Evolutionary conservation across 2,329 filamentous ascomycete genomes (phyloP), one percentile per base, ranked within the genome.

Genomic region (Coleophoma cylindrospora): DNA sequence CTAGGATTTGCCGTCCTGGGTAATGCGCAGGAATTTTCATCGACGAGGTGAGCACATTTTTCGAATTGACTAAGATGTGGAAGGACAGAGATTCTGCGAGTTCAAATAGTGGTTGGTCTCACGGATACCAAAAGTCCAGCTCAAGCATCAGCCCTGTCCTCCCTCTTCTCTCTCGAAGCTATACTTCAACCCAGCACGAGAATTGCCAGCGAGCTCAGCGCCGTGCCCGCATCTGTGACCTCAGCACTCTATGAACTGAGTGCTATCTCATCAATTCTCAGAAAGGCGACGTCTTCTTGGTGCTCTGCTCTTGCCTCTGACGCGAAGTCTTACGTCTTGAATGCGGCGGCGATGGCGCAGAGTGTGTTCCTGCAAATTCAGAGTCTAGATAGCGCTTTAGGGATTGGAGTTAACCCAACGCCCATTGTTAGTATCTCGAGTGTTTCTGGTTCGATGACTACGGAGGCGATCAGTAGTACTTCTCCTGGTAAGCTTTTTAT

Each of bases 291-390:
- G 17, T 47, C 45, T 9, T 43, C 27, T 6, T 55, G 54, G 51
- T 53, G 41, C 34, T 47, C 38, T 11, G 22, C 40, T 12, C 49
- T 55, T 11, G 32, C 54, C 13, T 12, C 51, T 6, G 54, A 51
- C 19, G 54, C 47, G 7, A 40, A 51, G 44, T 14, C 36, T 8
- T 55, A 47, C 12, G 3, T 53, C 17, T n/a, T 45, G 13, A 21
- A n/a, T 36, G 14, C 34, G 7, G 41, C n/a, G 12, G 40, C 14
- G 13, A 40, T 22, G 22, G 33, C 37, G 45, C 13, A 37, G 7
- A 48, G 34, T 19, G 36, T 54, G 12, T n/a, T 46, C 3, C 37
- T 51, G 11, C 15, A 51, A 44, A 43, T 51, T 37, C 10, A n/a
- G 12, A 48, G 43, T 19, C 48, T 50, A 15, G 40, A 41, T 21